phyloP scores from a whole-genome alignment of 352 stramenopile species.

The Elongisporangium anandrum region DNA sequence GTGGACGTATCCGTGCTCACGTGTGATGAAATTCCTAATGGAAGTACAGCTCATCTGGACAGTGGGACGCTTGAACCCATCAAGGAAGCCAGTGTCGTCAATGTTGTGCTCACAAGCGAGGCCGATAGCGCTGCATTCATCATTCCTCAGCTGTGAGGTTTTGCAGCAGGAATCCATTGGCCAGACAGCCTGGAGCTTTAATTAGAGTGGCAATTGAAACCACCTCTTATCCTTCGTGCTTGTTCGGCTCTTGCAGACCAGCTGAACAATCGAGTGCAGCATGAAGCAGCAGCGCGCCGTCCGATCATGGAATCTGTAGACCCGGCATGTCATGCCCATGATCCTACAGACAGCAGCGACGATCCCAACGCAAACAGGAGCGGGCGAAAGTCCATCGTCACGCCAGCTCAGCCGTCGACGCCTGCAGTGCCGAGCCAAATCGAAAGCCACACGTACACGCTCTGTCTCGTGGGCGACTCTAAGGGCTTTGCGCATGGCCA shows the following conservation, averaged over 20 bases:
- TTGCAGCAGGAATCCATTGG: no score
- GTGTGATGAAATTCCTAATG: no score
- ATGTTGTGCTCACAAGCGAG: no score
- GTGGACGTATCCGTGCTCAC: no score
- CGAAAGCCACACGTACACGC: conserved; percentile 33
- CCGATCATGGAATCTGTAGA: not conserved
- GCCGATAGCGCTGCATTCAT: no score
- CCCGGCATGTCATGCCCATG: not conserved
- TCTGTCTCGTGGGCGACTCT: conserved; percentile 46
- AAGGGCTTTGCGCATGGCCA: conserved; percentile 7
- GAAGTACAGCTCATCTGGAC: no score
- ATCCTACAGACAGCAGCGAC: not conserved
- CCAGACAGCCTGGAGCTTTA: not conserved
- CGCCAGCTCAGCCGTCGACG: no score
- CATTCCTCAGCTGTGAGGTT: no score
- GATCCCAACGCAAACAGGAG: not conserved
- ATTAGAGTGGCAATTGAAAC: not conserved
- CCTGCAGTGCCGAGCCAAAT: not conserved
- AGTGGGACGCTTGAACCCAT: no score
- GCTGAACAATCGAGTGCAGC: not conserved
- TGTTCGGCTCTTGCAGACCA: not conserved
- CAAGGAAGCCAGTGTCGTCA: no score
- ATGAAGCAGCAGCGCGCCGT: not conserved
- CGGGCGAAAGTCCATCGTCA: not conserved
- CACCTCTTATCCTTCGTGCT: not conserved